Conservation (phyloP, 306 rosid genomes). For the Gleditsia sinensis region DNA sequence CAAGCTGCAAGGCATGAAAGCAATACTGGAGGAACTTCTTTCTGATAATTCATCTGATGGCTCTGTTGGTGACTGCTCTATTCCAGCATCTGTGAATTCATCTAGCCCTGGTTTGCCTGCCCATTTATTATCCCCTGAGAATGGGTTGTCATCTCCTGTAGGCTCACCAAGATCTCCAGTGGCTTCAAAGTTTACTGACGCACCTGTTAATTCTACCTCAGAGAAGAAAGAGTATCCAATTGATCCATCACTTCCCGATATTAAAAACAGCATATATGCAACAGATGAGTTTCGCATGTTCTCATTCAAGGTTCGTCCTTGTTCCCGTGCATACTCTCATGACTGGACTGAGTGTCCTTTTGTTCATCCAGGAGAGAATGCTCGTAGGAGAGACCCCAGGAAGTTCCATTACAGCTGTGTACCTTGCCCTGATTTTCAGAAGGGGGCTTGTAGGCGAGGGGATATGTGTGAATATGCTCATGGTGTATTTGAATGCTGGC, state of each 20-base stretch:
- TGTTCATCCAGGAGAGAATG: slow-evolving; percentile 97
- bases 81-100: slow-evolving; percentile 41
- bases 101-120: slow-evolving; percentile 54
- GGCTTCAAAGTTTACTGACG: slow-evolving; percentile 46
- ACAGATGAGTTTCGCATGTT: slow-evolving; percentile 95
- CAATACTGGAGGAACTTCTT: slow-evolving; percentile 60
- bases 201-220: slow-evolving; percentile 42
- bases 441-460: slow-evolving; percentile 88
- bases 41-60: slow-evolving; percentile 46
- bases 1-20: slow-evolving; percentile 49
- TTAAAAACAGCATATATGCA: slow-evolving; percentile 84
- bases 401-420: slow-evolving; percentile 93
- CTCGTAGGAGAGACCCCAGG: slow-evolving; percentile 89
- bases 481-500: slow-evolving; percentile 96
- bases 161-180: slow-evolving; percentile 57
- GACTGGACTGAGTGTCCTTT: slow-evolving; percentile 98
- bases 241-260: slow-evolving; percentile 92
- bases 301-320: slow-evolving; percentile 91
- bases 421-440: slow-evolving; percentile 91
- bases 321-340: slow-evolving; percentile 92
- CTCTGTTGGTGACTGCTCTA: slow-evolving; percentile 42
- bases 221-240: slow-evolving; percentile 87
- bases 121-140: slow-evolving; percentile 56
- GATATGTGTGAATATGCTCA: slow-evolving; percentile 98
- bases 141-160: slow-evolving; percentile 59